Evolutionary conservation across 371 early-diverging fungal species (phyloP), one percentile per base, ranked within the genome.

Genomic region (Mucor mucedo): DNA sequence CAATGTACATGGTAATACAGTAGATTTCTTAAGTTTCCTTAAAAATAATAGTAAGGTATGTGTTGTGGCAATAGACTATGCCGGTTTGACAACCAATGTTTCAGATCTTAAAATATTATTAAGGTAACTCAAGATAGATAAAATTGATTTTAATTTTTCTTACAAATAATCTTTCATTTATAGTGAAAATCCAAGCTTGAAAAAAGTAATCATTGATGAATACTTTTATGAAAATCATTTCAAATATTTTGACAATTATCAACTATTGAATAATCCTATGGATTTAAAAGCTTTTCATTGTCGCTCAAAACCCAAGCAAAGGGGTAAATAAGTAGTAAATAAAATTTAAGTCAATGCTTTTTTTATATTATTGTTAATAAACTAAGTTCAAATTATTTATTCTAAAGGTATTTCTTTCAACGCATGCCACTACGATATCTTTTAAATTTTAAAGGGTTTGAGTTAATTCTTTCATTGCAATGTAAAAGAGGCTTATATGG

Each of bases 391-490:
- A 65, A 40, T 49, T 65, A 44, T 65, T 65, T 42, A 54, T 49
- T 62, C 55, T 38, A 48, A 5, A 0, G 38, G 21, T 21, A 44
- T 65, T 52, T 58, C 59, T 63, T 42, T 9, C 44, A 52, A 50
- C 42, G 35, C 52, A 42, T 55, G 56, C 58, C 53, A 52, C 55
- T 66, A 61, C 38, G 59, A 60, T 67, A 62, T 67, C 41, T 62
- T 39, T 62, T 62, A 53, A 58, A 67, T 58, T 32, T 62, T 48
- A 40, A 52, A 58, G 58, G 58, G 30, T 62, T 52, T 32, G 62
- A 67, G 62, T 58, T 32, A 21, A 58, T 67, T 67, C 53, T 62
- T 67, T 62, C 58, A 53, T 53, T 62, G 58, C 52, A 62, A 61
- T 52, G 53, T 62, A 62, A 53, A 3, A 67, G 30, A 1, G 58